Evolutionary conservation across 108 stramenopile species (phyloP).

Genomic region (Skeletonema tropicum): DNA sequence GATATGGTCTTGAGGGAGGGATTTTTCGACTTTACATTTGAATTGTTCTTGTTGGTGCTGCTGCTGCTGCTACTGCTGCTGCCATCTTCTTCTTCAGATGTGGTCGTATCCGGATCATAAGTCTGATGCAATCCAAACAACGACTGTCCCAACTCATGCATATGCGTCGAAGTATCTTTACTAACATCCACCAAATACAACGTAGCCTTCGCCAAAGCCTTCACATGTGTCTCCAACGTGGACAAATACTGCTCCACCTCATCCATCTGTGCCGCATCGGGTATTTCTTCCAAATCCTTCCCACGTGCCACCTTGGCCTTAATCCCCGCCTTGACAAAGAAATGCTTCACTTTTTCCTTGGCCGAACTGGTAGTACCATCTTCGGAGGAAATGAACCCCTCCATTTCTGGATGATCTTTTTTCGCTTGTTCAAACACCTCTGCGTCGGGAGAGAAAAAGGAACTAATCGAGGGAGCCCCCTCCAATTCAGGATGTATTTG

Average conservation of each 20-base stretch:
- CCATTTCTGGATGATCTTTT: conserved; percentile 56
- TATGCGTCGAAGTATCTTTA: conserved; percentile 57
- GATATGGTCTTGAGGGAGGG: conserved; percentile 49
- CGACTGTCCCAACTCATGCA: conserved; percentile 85
- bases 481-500: conserved; percentile 80
- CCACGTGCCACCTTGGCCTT: conserved; percentile 43
- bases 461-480: conserved; percentile 66
- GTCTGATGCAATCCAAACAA: conserved; percentile 77
- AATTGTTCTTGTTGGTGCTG: conserved; percentile 7
- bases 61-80: no score
- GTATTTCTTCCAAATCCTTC: conserved; percentile 61
- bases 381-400: background rate
- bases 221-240: conserved; percentile 71
- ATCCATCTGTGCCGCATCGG: conserved; percentile 71
- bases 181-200: conserved; percentile 69
- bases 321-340: conserved; percentile 64
- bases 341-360: conserved; percentile 52
- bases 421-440: conserved; percentile 66
- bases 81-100: background rate
- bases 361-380: conserved; percentile 23
- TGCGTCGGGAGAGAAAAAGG: conserved; percentile 82
- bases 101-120: conserved; percentile 33
- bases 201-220: conserved; percentile 72
- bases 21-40: conserved; percentile 29
- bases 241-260: conserved; percentile 69